Conservation (phyloP, 768 basidiomycete species). For the Boletus rubropictus region DNA sequence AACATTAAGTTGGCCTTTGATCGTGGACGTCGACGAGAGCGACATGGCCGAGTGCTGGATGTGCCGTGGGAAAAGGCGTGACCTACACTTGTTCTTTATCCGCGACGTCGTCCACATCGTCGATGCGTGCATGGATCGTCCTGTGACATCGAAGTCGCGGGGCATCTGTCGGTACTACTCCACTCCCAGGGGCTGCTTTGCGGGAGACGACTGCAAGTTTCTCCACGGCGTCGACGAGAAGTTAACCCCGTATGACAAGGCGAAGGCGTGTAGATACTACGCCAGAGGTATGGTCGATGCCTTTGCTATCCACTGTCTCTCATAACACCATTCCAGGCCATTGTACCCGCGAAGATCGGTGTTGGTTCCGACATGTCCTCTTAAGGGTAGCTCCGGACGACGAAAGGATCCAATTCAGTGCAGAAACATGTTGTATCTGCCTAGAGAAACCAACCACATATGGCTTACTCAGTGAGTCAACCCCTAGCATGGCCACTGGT, state of each 20-base stretch:
- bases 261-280: slow-evolving; percentile 65
- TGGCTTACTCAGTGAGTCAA: slow-evolving; percentile 57
- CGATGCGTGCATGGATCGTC: slow-evolving; percentile 42
- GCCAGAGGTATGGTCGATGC: slow-evolving; percentile 41
- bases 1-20: slow-evolving; percentile 60
- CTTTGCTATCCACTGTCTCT: neutral
- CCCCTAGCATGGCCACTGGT: neutral
- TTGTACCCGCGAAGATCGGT: slow-evolving; percentile 61
- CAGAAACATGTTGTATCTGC: slow-evolving; percentile 64
- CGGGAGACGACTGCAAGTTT: slow-evolving; percentile 69
- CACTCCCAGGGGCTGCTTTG: slow-evolving; percentile 61
- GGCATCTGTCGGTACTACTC: slow-evolving; percentile 68
- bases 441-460: slow-evolving; percentile 66
- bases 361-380: slow-evolving; percentile 68
- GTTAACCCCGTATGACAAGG: slow-evolving; percentile 64
- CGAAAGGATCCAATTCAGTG: slow-evolving; percentile 29
- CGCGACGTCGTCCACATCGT: slow-evolving; percentile 7
- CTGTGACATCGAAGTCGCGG: slow-evolving; percentile 62
- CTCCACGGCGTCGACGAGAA: slow-evolving; percentile 51
- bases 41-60: slow-evolving; percentile 50
- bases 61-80: slow-evolving; percentile 15
- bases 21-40: slow-evolving; percentile 65
- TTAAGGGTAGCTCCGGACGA: slow-evolving; percentile 18
- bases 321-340: slow-evolving; percentile 42
- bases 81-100: neutral